These are phyloP conservation scores for Ophiostoma piceae DNA, from an alignment of 2,329 filamentous ascomycete species.

Conservation along the genomic window DNA sequence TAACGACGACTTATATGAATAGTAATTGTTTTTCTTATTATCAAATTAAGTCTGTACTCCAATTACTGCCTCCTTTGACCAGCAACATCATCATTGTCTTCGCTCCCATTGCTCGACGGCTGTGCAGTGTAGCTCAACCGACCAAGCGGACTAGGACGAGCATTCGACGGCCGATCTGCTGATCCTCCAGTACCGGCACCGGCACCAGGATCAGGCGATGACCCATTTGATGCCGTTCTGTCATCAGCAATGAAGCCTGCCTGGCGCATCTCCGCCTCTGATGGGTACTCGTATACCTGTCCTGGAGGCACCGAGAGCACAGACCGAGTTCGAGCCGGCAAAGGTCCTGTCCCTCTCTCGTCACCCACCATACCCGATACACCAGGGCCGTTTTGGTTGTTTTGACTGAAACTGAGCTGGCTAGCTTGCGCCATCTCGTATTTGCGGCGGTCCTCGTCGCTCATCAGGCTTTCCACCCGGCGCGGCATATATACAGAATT, in stretches of 20 bases:
- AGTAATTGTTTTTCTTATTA: background rate
- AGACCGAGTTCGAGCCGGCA: conserved; percentile 27
- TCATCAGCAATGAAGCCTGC: conserved; percentile 41
- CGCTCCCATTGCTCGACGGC: background rate
- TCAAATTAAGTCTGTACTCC: background rate
- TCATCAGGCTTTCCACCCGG: conserved; percentile 70
- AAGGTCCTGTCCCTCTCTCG: conserved; percentile 13
- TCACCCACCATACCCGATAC: background rate
- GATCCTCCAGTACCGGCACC: background rate
- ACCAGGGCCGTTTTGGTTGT: background rate
- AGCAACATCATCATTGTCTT: background rate
- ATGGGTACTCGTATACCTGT: conserved; percentile 45
- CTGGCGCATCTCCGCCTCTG: conserved; percentile 41
- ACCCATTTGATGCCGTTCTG: background rate
- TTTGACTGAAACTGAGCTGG: conserved; percentile 36
- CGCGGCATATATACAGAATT: conserved; percentile 62
- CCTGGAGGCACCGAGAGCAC: conserved; percentile 37
- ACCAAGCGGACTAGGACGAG: conserved; percentile 38
- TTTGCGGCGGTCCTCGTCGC: conserved; percentile 68
- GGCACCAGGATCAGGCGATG: background rate
- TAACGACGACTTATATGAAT: background rate
- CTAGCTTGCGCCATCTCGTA: conserved; percentile 64
- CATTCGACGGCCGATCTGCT: no score
- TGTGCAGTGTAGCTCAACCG: conserved; percentile 34
- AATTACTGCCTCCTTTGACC: background rate